Conservation (phyloP, 441 rosid species). For the Erysimum cheiri region DNA sequence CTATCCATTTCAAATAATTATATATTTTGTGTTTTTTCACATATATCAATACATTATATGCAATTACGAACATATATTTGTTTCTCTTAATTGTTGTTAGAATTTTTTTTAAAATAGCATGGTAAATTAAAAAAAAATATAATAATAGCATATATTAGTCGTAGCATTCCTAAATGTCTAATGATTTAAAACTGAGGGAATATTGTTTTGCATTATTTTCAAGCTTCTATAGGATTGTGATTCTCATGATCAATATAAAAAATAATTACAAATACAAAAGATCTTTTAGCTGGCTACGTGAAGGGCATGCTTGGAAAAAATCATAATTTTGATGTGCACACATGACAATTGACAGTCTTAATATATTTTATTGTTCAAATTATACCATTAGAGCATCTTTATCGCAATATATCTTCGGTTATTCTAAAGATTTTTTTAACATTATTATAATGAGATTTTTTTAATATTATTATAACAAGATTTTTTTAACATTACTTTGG, state of each 20-base stretch:
- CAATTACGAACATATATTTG: background rate
- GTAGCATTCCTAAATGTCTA: background rate
- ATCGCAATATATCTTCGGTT: too few species aligned
- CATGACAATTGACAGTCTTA: background rate
- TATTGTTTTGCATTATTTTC: background rate
- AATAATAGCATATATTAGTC: too few species aligned
- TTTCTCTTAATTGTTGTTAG: background rate
- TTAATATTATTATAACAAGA: too few species aligned
- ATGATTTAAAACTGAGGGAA: background rate
- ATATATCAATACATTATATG: too few species aligned
- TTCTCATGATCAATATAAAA: background rate
- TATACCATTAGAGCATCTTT: background rate
- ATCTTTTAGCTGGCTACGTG: constrained; percentile 39
- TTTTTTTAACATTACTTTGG: too few species aligned
- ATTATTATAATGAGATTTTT: too few species aligned
- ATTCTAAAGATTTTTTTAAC: too few species aligned
- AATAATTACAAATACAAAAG: background rate
- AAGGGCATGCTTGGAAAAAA: constrained; percentile 10
- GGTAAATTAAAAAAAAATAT: too few species aligned
- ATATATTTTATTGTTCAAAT: constrained; percentile 13
- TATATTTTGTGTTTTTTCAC: too few species aligned
- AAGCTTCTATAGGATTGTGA: background rate
- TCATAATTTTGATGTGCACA: constrained; percentile 11
- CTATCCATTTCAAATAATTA: too few species aligned
- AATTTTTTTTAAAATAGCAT: background rate